phyloP scores from a whole-genome alignment of 2,329 filamentous ascomycete species.

The Ascochyta viciae-villosae region DNA sequence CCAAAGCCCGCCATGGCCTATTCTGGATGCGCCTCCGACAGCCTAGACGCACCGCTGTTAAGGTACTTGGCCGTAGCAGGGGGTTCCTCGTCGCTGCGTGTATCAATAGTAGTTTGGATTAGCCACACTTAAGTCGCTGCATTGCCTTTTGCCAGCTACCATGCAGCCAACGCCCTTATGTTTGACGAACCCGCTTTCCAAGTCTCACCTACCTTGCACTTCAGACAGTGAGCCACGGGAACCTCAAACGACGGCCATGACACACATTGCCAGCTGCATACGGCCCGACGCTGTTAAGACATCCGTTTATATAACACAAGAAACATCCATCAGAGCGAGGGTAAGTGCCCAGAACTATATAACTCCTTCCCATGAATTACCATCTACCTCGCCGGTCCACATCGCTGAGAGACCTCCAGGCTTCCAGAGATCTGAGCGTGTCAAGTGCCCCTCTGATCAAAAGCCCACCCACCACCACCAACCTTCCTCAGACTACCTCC shows the following conservation, averaged over 20 bases:
- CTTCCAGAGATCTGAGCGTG: conserved; percentile 29
- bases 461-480: conserved; percentile 38
- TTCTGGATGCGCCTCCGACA: conserved; percentile 43
- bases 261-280: conserved; percentile 55
- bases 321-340: conserved; percentile 41
- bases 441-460: conserved; percentile 29
- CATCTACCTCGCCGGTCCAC: conserved; percentile 42
- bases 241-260: conserved; percentile 49
- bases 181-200: conserved; percentile 50
- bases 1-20: conserved; percentile 40
- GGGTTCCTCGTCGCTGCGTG: conserved; percentile 41
- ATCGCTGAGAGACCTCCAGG: conserved; percentile 46
- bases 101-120: conserved; percentile 46
- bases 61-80: conserved; percentile 40
- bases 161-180: conserved; percentile 50
- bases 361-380: conserved; percentile 39
- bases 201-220: conserved; percentile 51
- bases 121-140: conserved; percentile 49
- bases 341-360: conserved; percentile 38
- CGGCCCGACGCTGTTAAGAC: conserved; percentile 42
- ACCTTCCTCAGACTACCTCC: conserved; percentile 32
- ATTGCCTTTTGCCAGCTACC: conserved; percentile 42
- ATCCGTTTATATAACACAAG: conserved; percentile 49
- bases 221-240: conserved; percentile 45
- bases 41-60: conserved; percentile 45